Base-by-base conservation (phyloP, 495 filamentous ascomycete species). In the Pyronema domesticum region DNA sequence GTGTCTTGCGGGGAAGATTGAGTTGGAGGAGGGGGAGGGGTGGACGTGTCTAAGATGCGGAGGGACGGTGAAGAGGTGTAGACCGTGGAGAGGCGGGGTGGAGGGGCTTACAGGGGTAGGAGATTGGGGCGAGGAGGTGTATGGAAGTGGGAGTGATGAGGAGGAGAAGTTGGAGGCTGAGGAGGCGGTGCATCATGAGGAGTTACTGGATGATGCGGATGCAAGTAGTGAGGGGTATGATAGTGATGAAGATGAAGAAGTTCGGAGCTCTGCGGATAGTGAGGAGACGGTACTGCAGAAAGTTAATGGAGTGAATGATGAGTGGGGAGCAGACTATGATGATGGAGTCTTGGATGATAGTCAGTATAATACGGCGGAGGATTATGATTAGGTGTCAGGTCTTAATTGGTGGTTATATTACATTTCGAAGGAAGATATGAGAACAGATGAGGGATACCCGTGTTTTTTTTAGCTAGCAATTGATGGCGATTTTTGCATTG, bases 11-110 rank as follows among this genome's bases (percentile, higher is more conserved):
- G 83, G 85, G 39, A 79, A 84, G 55, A 69, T 99, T 8, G 91
- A 94, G 64, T 79, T 80, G 3, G 93, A 96, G 68, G 91, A 95
- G 60, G 91, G 89, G 6, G 89, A 96, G 59, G 91, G 89, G 3
- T 99, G 89, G 89, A 69, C 76, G n/a, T 99, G 91, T 70, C 71
- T 99, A 19, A 76, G 93, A 18, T 99, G 91, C 63, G 88, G 88
- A 0, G 83, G 85, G 59, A 49, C 83, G 37, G 77, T 93, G 14
- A 91, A 85, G 66, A 83, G 93, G 66, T 95, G 91, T 67, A 81
- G 81, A 60, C 89, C 91, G 7, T 99, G 91, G 93, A 77, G 73
- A 57, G 91, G 91, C 1, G 93, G 60, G 9, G 42, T 65, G 6
- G 62, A 57, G 10, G 58, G 51, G 0, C 35, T 58, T 1, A 66